phyloP scores from a whole-genome alignment of 225 moss, liverwort and hornwort species.

The Bryum argenteum region DNA sequence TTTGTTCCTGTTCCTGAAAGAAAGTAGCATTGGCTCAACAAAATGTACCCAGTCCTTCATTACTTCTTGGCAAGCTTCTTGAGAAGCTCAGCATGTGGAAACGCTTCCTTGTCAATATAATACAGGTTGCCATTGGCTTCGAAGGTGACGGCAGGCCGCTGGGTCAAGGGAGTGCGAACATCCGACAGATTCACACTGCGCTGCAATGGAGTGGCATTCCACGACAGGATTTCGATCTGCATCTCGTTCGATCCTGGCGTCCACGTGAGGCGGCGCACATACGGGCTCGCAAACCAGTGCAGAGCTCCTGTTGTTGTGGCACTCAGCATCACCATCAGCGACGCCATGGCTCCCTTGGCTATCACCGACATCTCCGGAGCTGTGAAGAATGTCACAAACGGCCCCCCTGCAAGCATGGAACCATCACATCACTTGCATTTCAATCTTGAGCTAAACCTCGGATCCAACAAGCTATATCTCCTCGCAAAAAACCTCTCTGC shows the following conservation, averaged over 20 bases:
- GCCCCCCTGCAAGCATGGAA: neutral
- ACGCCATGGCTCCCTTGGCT: slow-evolving; percentile 72
- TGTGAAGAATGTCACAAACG: slow-evolving; percentile 76
- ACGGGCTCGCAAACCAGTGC: slow-evolving; percentile 88
- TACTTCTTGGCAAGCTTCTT: slow-evolving; percentile 55
- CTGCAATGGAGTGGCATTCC: slow-evolving; percentile 73
- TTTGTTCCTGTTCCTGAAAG: too few relatives aligned
- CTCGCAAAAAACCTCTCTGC: too few relatives aligned
- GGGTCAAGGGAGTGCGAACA: slow-evolving; percentile 59
- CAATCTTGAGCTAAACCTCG: too few relatives aligned
- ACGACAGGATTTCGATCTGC: slow-evolving; percentile 75
- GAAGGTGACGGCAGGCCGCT: slow-evolving; percentile 79
- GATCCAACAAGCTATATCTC: too few relatives aligned
- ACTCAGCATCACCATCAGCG: slow-evolving; percentile 70
- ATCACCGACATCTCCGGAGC: slow-evolving; percentile 71
- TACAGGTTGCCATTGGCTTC: slow-evolving; percentile 71
- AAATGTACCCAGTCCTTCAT: neutral
- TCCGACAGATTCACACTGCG: slow-evolving; percentile 59
- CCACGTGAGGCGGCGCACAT: slow-evolving; percentile 79
- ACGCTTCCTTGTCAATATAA: slow-evolving; percentile 82
- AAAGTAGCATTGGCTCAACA: too few relatives aligned
- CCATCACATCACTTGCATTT: neutral
- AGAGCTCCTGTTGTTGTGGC: slow-evolving; percentile 82
- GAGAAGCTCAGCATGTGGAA: slow-evolving; percentile 75
- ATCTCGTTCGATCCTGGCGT: slow-evolving; percentile 69